Evolutionary conservation across 805 yeast species (phyloP).

Genomic region (Myxozyma monticola): DNA sequence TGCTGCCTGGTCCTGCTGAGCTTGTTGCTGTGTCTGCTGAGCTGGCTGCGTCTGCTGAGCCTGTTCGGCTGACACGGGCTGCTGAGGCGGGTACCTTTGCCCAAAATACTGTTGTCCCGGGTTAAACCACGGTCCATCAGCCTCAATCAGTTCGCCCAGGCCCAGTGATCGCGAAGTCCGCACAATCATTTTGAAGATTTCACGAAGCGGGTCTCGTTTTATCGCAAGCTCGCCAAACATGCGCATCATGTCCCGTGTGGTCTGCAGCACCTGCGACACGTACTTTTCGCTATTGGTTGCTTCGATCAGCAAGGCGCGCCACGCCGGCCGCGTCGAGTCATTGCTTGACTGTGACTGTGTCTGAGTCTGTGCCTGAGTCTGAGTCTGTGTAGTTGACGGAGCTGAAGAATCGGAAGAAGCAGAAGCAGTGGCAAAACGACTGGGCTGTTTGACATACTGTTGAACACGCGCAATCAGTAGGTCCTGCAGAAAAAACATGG

Average conservation of each 20-base stretch:
- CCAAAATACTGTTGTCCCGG: conserved; percentile 1
- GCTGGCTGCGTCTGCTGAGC: not conserved
- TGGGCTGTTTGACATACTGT: no score
- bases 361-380: no score
- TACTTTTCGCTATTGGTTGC: conserved; percentile 6
- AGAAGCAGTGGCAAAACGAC: no score
- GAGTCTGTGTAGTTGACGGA: no score
- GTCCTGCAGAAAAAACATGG: conserved; percentile 13
- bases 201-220: conserved; percentile 15
- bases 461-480: conserved; percentile 7
- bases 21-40: conserved; percentile 4
- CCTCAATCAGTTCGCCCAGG: conserved; percentile 17
- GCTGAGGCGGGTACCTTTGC: conserved; percentile 1
- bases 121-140: conserved; percentile 8
- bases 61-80: not conserved
- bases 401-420: no score
- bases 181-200: conserved; percentile 14
- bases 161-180: conserved; percentile 12
- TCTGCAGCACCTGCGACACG: conserved; percentile 1
- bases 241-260: conserved; percentile 3
- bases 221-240: conserved; percentile 13
- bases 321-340: no score
- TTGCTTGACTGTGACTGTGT: no score
- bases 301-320: conserved; percentile 5
- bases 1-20: not conserved